These are phyloP conservation scores for Hypoxylon rickii DNA, from an alignment of 495 filamentous ascomycete genomes.

Conservation along the genomic window DNA sequence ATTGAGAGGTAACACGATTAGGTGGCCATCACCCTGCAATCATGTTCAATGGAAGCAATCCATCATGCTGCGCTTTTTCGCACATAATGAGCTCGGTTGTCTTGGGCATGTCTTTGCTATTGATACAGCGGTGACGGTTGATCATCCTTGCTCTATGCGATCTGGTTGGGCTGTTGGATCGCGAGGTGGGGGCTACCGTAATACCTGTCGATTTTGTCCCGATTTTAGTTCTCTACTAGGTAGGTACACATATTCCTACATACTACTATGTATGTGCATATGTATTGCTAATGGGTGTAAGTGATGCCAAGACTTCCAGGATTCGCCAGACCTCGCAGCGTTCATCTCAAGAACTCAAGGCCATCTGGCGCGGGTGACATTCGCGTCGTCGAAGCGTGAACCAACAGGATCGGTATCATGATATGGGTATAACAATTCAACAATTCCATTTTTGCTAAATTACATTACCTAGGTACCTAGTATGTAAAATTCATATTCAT, in stretches of 20 bases:
- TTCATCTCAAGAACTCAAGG: slow-evolving; percentile 9
- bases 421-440: too few species aligned
- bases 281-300: too few species aligned
- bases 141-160: slow-evolving; percentile 21
- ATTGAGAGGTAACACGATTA: slow-evolving; percentile 5
- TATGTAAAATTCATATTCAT: too few species aligned
- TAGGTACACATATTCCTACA: too few species aligned
- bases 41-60: slow-evolving; percentile 7
- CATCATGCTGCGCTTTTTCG: slow-evolving; percentile 16
- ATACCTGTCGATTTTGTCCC: slow-evolving; percentile 30
- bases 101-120: slow-evolving; percentile 35
- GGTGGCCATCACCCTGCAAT: background rate
- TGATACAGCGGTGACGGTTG: slow-evolving; percentile 31
- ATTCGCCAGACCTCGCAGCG: slow-evolving; percentile 19
- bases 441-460: too few species aligned
- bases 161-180: slow-evolving; percentile 33
- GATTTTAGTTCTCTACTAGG: too few species aligned
- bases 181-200: slow-evolving; percentile 22
- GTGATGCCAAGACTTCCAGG: slow-evolving; percentile 27
- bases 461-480: too few species aligned
- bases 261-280: too few species aligned
- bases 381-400: too few species aligned
- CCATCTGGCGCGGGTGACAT: too few species aligned
- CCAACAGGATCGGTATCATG: too few species aligned
- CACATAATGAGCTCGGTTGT: slow-evolving; percentile 28